These are phyloP conservation scores for Aureobasidium subglaciale DNA, from an alignment of 2,329 filamentous ascomycete genomes.

Conservation along the genomic window DNA sequence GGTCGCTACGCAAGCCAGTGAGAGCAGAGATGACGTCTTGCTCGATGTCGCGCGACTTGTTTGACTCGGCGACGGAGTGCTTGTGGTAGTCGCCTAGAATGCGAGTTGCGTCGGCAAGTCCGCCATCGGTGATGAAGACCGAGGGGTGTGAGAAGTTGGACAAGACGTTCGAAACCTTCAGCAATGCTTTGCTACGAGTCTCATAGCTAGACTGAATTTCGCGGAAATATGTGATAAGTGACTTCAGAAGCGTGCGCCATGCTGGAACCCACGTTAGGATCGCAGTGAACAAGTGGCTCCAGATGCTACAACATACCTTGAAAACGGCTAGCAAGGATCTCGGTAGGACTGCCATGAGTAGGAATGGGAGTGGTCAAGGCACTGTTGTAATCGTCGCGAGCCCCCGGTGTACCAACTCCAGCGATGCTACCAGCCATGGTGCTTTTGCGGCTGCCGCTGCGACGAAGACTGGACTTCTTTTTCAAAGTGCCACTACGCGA, in stretches of 20 bases:
- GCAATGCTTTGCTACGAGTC: conserved; percentile 68
- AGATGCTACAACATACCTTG: conserved; percentile 54
- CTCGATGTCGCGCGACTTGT: conserved; percentile 85
- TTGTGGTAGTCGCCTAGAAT: conserved; percentile 79
- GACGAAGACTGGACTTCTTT: conserved; percentile 77
- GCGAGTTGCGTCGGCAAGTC: conserved; percentile 79
- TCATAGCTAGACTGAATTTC: conserved; percentile 90
- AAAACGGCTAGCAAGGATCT: conserved; percentile 78
- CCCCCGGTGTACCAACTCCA: conserved; percentile 53
- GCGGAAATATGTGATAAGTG: conserved; percentile 86
- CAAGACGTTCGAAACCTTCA: conserved; percentile 76
- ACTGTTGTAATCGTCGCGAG: conserved; percentile 67
- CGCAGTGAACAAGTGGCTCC: neutral
- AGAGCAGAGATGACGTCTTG: conserved; percentile 84
- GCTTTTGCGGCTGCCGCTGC: conserved; percentile 73
- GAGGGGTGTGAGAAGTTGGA: conserved; percentile 71
- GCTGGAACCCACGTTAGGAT: conserved; percentile 43
- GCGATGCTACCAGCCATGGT: conserved; percentile 73
- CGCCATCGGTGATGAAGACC: conserved; percentile 70
- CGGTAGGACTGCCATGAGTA: conserved; percentile 79
- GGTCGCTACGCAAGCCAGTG: conserved; percentile 75
- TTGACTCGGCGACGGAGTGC: conserved; percentile 68
- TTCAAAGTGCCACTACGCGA: conserved; percentile 70
- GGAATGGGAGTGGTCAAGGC: conserved; percentile 87
- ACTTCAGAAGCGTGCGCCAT: conserved; percentile 93